phyloP scores from a whole-genome alignment of 306 rosid species.

The Malus domestica region ASM211411v1 NC_041793.1:32175501-32176000 shows the following conservation, averaged over 20 bases:
- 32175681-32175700: slow-evolving; percentile 27
- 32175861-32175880: slow-evolving; percentile 17
- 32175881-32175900: neutral
- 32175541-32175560: neutral
- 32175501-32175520: neutral
- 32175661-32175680: slow-evolving; percentile 37
- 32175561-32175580: neutral
- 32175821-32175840: slow-evolving; percentile 29
- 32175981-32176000: no score
- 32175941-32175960: no score
- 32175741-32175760: slow-evolving; percentile 14
- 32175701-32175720: slow-evolving; percentile 34
- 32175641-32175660: neutral
- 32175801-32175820: neutral
- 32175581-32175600: neutral
- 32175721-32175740: slow-evolving; percentile 29
- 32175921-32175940: no score
- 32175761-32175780: neutral
- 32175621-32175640: slow-evolving; percentile 6
- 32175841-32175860: slow-evolving; percentile 1
- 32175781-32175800: neutral
- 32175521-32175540: neutral
- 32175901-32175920: slow-evolving; percentile 1
- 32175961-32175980: no score
- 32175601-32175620: slow-evolving; percentile 5